These are phyloP conservation scores for Priceomyces castillae DNA, from an alignment of 805 yeast species.

Conservation along the genomic window DNA sequence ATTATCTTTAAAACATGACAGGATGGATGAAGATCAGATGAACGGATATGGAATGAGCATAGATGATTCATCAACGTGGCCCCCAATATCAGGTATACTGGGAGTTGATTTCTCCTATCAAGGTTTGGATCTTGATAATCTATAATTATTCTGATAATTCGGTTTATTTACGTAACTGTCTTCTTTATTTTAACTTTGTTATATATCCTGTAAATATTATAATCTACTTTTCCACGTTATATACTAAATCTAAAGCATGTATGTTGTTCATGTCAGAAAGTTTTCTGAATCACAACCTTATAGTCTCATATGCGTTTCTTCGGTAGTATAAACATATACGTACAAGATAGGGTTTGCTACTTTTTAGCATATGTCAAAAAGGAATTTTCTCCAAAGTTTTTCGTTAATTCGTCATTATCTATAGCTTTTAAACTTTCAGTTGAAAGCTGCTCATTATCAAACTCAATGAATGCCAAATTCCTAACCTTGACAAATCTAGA, in stretches of 20 bases:
- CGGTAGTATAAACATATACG: too few relatives aligned
- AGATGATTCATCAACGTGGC: not conserved
- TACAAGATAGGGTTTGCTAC: slow-evolving; percentile 10
- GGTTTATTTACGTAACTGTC: not conserved
- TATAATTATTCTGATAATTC: not conserved
- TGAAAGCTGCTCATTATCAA: slow-evolving; percentile 54
- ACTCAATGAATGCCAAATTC: slow-evolving; percentile 80
- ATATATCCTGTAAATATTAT: not conserved
- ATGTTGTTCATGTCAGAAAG: too few relatives aligned
- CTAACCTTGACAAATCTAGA: slow-evolving; percentile 64
- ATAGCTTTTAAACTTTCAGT: slow-evolving; percentile 23
- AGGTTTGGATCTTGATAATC: not conserved
- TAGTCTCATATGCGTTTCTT: too few relatives aligned
- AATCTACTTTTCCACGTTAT: too few relatives aligned
- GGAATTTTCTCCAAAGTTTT: slow-evolving; percentile 16
- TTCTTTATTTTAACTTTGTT: not conserved
- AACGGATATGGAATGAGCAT: not conserved
- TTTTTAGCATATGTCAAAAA: slow-evolving; percentile 36
- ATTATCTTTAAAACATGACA: slow-evolving; percentile 27
- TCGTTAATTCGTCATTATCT: slow-evolving; percentile 6
- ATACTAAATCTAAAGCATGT: too few relatives aligned
- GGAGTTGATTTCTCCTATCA: not conserved
- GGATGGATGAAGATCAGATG: not conserved
- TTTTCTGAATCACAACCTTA: too few relatives aligned
- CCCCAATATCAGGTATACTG: not conserved